Percentiles rank a stretch among this genome's conserved stretches.
These are phyloP conservation scores for Schizothecium vesticola DNA, from an alignment of 495 filamentous ascomycete species.

Conservation along the genomic window DNA sequence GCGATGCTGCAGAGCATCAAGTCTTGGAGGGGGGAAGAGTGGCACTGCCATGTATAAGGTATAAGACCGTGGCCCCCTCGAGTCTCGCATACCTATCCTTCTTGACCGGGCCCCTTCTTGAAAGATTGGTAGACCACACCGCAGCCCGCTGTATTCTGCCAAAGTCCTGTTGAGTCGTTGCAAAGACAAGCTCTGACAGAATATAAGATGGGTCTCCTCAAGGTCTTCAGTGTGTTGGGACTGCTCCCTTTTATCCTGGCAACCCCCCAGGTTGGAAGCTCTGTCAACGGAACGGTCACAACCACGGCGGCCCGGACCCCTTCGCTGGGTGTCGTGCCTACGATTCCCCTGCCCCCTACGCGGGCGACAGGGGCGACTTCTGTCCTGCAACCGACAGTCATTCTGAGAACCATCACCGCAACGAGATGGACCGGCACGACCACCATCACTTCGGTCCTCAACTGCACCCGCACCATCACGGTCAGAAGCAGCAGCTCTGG, in stretches of 20 bases:
- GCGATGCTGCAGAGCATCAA: not conserved
- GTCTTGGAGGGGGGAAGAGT: not conserved
- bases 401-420: constrained; percentile 12
- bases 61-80: not conserved
- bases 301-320: constrained; percentile 3
- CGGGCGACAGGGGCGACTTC: not conserved
- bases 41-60: not conserved
- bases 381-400: not conserved
- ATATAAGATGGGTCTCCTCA: not conserved
- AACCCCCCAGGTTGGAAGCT: not conserved
- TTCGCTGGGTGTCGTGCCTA: not conserved
- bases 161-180: not conserved
- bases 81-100: not conserved
- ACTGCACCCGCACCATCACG: constrained; percentile 17
- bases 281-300: constrained; percentile 6
- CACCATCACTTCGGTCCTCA: constrained; percentile 4
- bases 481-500: not conserved
- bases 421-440: constrained; percentile 10
- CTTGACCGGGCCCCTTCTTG: not conserved
- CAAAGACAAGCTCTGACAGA: not conserved
- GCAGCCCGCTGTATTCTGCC: not conserved
- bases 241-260: not conserved
- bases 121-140: not conserved
- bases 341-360: not conserved
- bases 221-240: not conserved